Conservation (phyloP, 768 basidiomycete genomes). For the Lentinus tigrinus region DNA sequence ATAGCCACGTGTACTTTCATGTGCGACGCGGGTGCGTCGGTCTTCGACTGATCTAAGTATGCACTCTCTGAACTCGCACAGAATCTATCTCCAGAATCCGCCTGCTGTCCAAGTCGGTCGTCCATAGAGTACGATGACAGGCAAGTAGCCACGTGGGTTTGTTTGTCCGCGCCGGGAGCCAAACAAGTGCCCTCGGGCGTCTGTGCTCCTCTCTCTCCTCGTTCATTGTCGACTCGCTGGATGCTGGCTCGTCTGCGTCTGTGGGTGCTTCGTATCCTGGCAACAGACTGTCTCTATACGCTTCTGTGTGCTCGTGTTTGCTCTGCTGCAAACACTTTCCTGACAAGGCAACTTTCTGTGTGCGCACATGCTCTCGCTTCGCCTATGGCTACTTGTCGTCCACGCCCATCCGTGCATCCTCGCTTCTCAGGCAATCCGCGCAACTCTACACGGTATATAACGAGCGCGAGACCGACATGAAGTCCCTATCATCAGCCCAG, state of each 20-base stretch:
- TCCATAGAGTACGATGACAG: too few relatives aligned
- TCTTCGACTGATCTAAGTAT: too few relatives aligned
- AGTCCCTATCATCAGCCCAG: slow-evolving; percentile 1
- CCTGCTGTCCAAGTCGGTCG: too few relatives aligned
- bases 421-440: slow-evolving; percentile 3
- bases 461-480: not conserved
- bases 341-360: slow-evolving; percentile 1
- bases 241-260: not conserved
- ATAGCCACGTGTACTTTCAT: too few relatives aligned
- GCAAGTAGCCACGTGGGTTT: not conserved
- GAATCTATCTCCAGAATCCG: too few relatives aligned
- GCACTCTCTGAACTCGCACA: too few relatives aligned
- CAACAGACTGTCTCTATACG: not conserved
- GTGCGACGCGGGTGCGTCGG: too few relatives aligned
- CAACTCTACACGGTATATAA: not conserved
- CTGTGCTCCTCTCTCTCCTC: not conserved
- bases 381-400: not conserved
- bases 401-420: not conserved
- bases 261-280: not conserved
- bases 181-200: not conserved
- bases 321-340: not conserved
- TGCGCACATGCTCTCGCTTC: not conserved
- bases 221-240: not conserved
- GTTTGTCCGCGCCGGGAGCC: not conserved
- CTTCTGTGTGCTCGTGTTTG: slow-evolving; percentile 1